These are phyloP conservation scores for Phytophthora crassamura DNA, from an alignment of 352 stramenopile species.

Conservation along the genomic window DNA sequence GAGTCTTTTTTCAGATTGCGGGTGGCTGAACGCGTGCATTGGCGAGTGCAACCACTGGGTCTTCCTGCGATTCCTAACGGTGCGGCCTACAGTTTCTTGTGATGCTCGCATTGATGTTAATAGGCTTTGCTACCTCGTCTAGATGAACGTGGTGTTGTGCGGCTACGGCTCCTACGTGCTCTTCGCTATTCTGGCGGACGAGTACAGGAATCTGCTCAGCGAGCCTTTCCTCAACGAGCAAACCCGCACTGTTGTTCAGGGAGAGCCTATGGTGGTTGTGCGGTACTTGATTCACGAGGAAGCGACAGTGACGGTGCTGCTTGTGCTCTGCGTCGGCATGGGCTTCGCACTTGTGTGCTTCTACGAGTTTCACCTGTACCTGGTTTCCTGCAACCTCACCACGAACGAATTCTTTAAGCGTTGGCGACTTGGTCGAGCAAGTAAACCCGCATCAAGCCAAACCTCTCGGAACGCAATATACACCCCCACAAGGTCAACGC, in stretches of 20 bases:
- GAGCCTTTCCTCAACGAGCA: constrained; percentile 55
- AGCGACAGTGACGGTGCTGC: constrained; percentile 45
- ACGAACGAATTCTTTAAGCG: constrained; percentile 85
- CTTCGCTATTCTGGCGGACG: constrained; percentile 46
- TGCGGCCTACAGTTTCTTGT: constrained; percentile 12
- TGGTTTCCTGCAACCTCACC: constrained; percentile 62
- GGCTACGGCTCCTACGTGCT: constrained; percentile 63
- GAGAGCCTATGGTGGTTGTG: constrained; percentile 47
- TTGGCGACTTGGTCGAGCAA: constrained; percentile 16
- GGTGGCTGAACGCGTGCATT: constrained; percentile 75
- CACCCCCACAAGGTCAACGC: too few relatives aligned
- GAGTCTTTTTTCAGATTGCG: constrained; percentile 37
- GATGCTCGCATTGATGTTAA: too few relatives aligned
- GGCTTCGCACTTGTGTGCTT: constrained; percentile 56
- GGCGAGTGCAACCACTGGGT: constrained; percentile 64
- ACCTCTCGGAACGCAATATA: too few relatives aligned
- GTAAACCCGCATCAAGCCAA: neutral
- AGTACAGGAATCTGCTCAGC: constrained; percentile 47
- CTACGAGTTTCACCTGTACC: constrained; percentile 57
- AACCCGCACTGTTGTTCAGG: constrained; percentile 43
- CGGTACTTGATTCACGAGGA: constrained; percentile 64
- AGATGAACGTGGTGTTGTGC: constrained; percentile 63
- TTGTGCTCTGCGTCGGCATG: constrained; percentile 59
- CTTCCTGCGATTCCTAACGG: constrained; percentile 66
- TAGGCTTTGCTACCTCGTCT: too few relatives aligned